Base-by-base conservation (phyloP, 805 yeast genomes). In the Zygosaccharomyces pseudorouxii region DNA sequence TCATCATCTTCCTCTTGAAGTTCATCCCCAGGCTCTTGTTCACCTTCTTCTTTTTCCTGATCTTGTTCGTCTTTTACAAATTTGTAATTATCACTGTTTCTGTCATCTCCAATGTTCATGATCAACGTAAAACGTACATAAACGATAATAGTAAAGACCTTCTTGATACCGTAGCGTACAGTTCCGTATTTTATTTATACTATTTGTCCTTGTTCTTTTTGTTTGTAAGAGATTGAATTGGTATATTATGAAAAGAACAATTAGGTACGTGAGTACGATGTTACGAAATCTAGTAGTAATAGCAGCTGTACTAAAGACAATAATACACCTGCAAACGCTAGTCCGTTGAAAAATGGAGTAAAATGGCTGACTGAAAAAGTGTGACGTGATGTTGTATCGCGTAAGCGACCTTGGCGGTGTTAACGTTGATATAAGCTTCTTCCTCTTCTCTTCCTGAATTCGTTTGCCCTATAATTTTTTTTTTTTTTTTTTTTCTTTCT, bases 81-180 rank as follows among this genome's bases (percentile, higher is more conserved):
- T 19, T 41, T 29, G 36, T 18, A 41, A 33, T 28, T 36, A 41
- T 14, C 37, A 33, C 37, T 33, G 19, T 8, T 33, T 16, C 37
- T 41, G 22, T 41, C 44, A 41, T 41, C 33, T 41, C 33, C 23
- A 41, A 41, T 41, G 36, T 41, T 28, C 44, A 41, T 41, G 44
- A 41, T 41, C 36, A 29, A 41, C 44, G 23, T 28, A 25, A 41
- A 22, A 29, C 25, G 36, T 41, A 41, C 44, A 41, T 41, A 41
- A 41, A 40, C 42, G 29, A 38, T 16, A 22, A 38, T 25, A 25
- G 11, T 25, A 25, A 25, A 25, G 4, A 25, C 28, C 28, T 25
- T 25, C 28, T 25, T 10, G 23, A 9, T 25, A 25, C 11, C 28
- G 28, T 10, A 25, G 28, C 28, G 28, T 25, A 23, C 12, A 20